phyloP scores from a whole-genome alignment of 1,284 basidiomycete species.

The Ceratobasidium sp. region DNA sequence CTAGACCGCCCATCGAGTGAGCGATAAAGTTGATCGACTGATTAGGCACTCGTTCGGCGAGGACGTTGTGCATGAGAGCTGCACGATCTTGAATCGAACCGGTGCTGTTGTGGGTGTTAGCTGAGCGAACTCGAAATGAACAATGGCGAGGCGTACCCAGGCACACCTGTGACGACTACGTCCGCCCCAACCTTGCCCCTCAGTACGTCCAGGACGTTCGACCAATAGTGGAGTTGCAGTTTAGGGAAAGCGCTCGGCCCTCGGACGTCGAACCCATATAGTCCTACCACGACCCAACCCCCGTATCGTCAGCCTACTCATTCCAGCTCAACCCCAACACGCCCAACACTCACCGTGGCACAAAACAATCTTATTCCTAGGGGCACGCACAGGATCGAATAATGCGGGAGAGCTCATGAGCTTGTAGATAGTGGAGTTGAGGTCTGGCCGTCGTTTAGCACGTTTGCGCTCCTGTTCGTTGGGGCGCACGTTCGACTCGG shows the following conservation, averaged over 20 bases:
- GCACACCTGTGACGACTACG: conserved; percentile 95
- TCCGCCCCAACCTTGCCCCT: conserved; percentile 89
- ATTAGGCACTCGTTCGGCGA: conserved; percentile 76
- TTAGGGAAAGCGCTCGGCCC: conserved; percentile 83
- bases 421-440: conserved; percentile 69
- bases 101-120: conserved; percentile 69
- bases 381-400: conserved; percentile 80
- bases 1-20: conserved; percentile 98
- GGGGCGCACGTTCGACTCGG: background rate
- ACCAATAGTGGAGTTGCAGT: conserved; percentile 96
- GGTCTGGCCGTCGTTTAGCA: conserved; percentile 38
- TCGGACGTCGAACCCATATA: conserved; percentile 95
- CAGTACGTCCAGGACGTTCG: conserved; percentile 86
- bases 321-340: conserved; percentile 24
- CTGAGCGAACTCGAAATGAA: conserved; percentile 3
- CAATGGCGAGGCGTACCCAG: conserved; percentile 71
- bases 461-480: background rate
- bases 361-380: conserved; percentile 91
- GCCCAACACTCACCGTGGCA: conserved; percentile 84
- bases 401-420: conserved; percentile 80
- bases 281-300: conserved; percentile 65
- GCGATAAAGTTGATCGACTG: conserved; percentile 92
- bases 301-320: too few species aligned
- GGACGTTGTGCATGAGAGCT: conserved; percentile 80
- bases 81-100: conserved; percentile 92